Conservation (phyloP, 352 stramenopile species). For the Phytophthora pistaciae region DNA sequence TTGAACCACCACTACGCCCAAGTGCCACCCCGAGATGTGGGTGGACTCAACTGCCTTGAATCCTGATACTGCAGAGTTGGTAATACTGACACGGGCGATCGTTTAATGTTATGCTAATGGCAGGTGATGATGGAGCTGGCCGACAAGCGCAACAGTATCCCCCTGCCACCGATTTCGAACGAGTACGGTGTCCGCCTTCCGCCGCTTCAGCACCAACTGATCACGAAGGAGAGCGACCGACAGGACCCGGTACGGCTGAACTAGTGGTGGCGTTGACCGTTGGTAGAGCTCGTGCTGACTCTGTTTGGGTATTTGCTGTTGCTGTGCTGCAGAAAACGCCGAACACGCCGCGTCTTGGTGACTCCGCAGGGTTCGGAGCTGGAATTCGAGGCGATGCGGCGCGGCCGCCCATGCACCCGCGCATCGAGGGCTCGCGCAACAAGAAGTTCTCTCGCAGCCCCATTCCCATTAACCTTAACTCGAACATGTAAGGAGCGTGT, state of each 20-base stretch:
- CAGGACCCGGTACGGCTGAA: constrained; percentile 53
- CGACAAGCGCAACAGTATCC: constrained; percentile 84
- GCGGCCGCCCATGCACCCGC: constrained; percentile 53
- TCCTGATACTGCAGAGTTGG: not conserved
- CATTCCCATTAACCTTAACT: constrained; percentile 74
- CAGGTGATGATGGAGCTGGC: constrained; percentile 90
- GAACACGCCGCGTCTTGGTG: constrained; percentile 33
- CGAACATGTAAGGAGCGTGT: constrained; percentile 15
- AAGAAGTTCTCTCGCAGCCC: constrained; percentile 74
- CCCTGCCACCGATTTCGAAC: constrained; percentile 79
- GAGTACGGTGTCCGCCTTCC: constrained; percentile 87
- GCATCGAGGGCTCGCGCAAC: constrained; percentile 73
- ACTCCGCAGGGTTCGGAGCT: constrained; percentile 25
- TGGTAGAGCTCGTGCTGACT: not conserved
- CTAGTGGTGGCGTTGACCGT: not conserved
- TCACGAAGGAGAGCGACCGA: constrained; percentile 76
- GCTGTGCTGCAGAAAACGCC: constrained; percentile 35
- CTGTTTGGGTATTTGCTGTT: not conserved
- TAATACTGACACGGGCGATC: not conserved
- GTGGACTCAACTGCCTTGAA: not conserved
- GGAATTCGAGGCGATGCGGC: constrained; percentile 23
- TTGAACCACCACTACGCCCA: constrained; percentile 85
- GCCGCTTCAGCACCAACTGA: constrained; percentile 71
- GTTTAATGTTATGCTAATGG: constrained; percentile 7
- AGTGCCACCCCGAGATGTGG: constrained; percentile 76